Conservation (phyloP, 1,284 basidiomycete genomes). For the Stereum hirsutum region DNA sequence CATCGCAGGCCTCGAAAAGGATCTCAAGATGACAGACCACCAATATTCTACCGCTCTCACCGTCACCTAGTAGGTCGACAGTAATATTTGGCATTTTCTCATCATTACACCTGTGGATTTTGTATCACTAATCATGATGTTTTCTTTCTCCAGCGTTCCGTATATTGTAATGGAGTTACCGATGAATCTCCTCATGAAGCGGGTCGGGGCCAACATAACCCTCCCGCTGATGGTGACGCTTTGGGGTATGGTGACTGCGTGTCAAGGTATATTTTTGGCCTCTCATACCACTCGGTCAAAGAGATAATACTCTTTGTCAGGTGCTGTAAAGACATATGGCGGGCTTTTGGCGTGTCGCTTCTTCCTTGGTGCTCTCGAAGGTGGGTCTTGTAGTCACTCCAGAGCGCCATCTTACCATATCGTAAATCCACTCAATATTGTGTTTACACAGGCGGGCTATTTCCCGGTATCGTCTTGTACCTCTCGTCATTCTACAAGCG, state of each 20-base stretch:
- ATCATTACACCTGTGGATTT: too few relatives aligned
- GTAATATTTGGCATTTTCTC: not conserved
- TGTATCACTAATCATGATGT: not conserved
- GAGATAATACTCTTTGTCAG: constrained; percentile 18
- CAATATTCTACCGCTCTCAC: constrained; percentile 20
- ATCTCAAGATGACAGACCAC: constrained; percentile 40
- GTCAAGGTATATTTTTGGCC: constrained; percentile 32
- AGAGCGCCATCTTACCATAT: not conserved
- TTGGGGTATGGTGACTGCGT: constrained; percentile 47
- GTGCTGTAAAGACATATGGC: constrained; percentile 40
- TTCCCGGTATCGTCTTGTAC: constrained; percentile 52
- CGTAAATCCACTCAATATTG: not conserved
- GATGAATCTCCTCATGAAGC: constrained; percentile 47
- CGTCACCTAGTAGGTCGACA: constrained; percentile 13
- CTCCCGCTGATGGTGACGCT: constrained; percentile 44
- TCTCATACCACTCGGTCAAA: not conserved
- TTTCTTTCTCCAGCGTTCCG: constrained; percentile 25
- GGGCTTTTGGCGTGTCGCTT: constrained; percentile 53
- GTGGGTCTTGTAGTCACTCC: not conserved
- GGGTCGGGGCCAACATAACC: constrained; percentile 45
- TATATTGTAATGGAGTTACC: constrained; percentile 54
- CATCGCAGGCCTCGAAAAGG: constrained; percentile 45
- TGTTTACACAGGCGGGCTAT: constrained; percentile 29
- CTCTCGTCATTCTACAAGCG: constrained; percentile 51
- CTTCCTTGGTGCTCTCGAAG: constrained; percentile 58